Evolutionary conservation across 305 asterid genomes (phyloP), one percentile per base, ranked within the genome.

Genomic region (Fraxinus baroniana): DNA sequence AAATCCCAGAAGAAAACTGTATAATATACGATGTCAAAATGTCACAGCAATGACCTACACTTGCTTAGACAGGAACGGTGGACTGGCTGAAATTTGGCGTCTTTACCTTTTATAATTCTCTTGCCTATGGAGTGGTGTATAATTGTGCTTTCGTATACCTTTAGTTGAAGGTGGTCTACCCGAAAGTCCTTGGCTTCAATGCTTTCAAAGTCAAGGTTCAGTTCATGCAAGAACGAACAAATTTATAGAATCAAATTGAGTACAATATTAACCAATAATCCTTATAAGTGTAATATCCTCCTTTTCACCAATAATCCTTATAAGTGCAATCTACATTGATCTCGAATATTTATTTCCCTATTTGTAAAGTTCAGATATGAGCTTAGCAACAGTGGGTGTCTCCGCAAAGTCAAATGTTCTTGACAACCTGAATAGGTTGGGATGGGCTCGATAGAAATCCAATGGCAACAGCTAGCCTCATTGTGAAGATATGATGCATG

Each of bases 401-500:
- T 33, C 79, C 90, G 55, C 93, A 91, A 33, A 91, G 86, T 2
- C 95, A 90, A 22, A 89, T 89, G 82, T 91, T 91, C 89, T 94
- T 93, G 84, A 93, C 86, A 28, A 92, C 84, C 60, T 97, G 89
- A 73, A 94, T 89, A 1, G 93, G 91, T 78, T 86, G 93, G 36
- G 92, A 78, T 0, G 93, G 87, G 79, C 84, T 75, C 3, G 76
- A 30, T 46, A 93, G 83, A 44, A 94, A 94, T 55, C 95, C 66
- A 13, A 68, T 26, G 74, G 74, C 74, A 68, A 68, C 33, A 57
- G 97, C 98, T 57, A 94, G 72, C 83, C 96, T 90, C 98, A 60
- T 95, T 92, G 75, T 92, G 97, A 30, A 86, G 92, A 84, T 82
- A 37, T 55, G 92, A 76, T 52, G 97, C 95, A 83, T 90, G 90